Conservation (phyloP, 768 basidiomycete genomes). For the Suillus placidus region DNA sequence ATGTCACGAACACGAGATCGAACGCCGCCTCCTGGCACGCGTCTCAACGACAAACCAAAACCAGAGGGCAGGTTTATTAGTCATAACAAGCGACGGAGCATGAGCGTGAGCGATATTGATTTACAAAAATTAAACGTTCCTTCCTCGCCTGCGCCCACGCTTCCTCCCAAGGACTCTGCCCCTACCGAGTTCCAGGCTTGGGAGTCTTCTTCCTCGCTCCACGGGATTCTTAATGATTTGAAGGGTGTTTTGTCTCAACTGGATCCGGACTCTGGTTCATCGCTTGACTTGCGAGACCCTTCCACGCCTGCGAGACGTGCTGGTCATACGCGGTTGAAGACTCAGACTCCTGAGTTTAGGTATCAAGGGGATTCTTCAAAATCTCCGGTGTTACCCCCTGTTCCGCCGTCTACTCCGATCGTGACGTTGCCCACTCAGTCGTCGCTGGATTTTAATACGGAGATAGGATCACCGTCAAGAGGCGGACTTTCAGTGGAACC, state of each 20-base stretch:
- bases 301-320: slow-evolving; percentile 55
- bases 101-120: slow-evolving; percentile 73
- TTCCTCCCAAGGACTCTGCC: slow-evolving; percentile 35
- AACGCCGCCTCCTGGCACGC: slow-evolving; percentile 34
- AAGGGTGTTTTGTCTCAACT: slow-evolving; percentile 70
- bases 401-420: slow-evolving; percentile 22
- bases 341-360: slow-evolving; percentile 18
- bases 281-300: slow-evolving; percentile 68
- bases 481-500: slow-evolving; percentile 46
- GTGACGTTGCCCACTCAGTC: slow-evolving; percentile 29
- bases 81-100: slow-evolving; percentile 62
- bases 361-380: slow-evolving; percentile 15
- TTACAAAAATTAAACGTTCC: slow-evolving; percentile 46
- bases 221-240: slow-evolving; percentile 72
- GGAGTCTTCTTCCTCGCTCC: slow-evolving; percentile 49
- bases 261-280: slow-evolving; percentile 53
- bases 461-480: slow-evolving; percentile 49
- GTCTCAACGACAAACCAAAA: slow-evolving; percentile 28
- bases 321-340: slow-evolving; percentile 39
- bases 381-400: slow-evolving; percentile 23
- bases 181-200: slow-evolving; percentile 36
- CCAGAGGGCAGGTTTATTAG: slow-evolving; percentile 32
- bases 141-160: slow-evolving; percentile 40
- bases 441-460: slow-evolving; percentile 22
- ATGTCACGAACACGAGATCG: slow-evolving; percentile 41